These are phyloP conservation scores for Triticum turgidum DNA, from an alignment of 176 grass and related monocot genomes.

Conservation along the genomic window DNA sequence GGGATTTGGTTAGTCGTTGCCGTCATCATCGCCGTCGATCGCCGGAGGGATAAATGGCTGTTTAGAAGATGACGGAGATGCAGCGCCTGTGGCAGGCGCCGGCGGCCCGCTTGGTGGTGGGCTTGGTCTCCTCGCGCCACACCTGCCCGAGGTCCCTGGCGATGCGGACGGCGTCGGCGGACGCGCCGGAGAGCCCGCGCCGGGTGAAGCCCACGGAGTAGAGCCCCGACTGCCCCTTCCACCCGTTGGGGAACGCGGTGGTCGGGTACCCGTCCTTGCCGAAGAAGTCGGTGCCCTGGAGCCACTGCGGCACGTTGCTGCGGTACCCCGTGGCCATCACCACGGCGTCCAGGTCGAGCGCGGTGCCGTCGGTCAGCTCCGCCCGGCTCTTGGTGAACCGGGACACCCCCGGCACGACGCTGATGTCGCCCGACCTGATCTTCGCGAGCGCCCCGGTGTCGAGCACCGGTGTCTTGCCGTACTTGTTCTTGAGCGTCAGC, in stretches of 20 bases:
- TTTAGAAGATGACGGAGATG: slow-evolving; percentile 74
- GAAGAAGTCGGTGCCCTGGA: slow-evolving; percentile 75
- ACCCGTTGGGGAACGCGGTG: slow-evolving; percentile 57
- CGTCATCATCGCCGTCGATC: too few species aligned
- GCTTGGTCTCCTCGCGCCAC: slow-evolving; percentile 87
- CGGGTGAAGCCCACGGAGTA: slow-evolving; percentile 92
- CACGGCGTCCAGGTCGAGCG: slow-evolving; percentile 55
- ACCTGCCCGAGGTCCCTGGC: slow-evolving; percentile 55
- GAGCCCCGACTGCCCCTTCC: slow-evolving; percentile 66
- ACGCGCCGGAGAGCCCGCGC: slow-evolving; percentile 68
- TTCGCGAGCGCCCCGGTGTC: slow-evolving; percentile 56
- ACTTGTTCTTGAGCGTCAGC: slow-evolving; percentile 61
- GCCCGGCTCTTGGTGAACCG: slow-evolving; percentile 38
- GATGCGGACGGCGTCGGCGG: slow-evolving; percentile 70
- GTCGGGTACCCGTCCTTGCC: slow-evolving; percentile 79
- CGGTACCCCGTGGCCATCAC: slow-evolving; percentile 85
- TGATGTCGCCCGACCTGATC: slow-evolving; percentile 61
- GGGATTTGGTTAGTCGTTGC: slow-evolving; percentile 5
- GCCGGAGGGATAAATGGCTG: background rate
- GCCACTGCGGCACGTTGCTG: slow-evolving; percentile 79
- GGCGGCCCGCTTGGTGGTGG: slow-evolving; percentile 42
- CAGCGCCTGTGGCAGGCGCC: slow-evolving; percentile 72
- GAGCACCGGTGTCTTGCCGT: slow-evolving; percentile 74
- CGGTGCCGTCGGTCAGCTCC: slow-evolving; percentile 61
- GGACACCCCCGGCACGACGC: slow-evolving; percentile 51